Percentiles rank a stretch among this genome's conserved stretches.
phyloP scores from a whole-genome alignment of 2,329 filamentous ascomycete species.

The Colletotrichum cereale region DNA sequence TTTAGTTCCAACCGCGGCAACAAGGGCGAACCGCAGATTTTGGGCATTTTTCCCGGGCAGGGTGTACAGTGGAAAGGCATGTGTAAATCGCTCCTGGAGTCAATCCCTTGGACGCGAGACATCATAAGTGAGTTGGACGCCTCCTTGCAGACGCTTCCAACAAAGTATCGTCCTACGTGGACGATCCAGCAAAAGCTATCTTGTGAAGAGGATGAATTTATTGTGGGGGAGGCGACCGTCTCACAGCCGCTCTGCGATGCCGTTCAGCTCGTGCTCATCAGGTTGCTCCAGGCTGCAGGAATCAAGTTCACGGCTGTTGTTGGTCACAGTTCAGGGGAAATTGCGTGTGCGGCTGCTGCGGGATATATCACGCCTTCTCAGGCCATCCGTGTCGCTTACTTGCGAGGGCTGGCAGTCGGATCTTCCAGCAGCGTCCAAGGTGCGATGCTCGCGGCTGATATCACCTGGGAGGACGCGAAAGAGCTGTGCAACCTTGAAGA shows the following conservation, averaged over 20 bases:
- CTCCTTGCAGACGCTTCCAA: conserved; percentile 40
- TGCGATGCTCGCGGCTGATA: conserved; percentile 44
- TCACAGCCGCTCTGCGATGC: conserved; percentile 39
- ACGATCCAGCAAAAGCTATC: conserved; percentile 43
- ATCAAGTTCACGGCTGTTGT: conserved; percentile 53
- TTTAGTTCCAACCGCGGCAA: background rate
- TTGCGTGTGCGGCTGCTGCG: conserved; percentile 62
- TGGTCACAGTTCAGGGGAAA: conserved; percentile 65
- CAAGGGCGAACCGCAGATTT: background rate
- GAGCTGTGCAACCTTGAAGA: conserved; percentile 20
- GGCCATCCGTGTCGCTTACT: conserved; percentile 45
- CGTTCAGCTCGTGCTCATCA: conserved; percentile 44
- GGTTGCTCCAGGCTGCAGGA: conserved; percentile 46
- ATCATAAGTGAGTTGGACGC: conserved; percentile 44
- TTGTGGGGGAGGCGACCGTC: conserved; percentile 42
- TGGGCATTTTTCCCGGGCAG: conserved; percentile 50
- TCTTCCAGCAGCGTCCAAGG: conserved; percentile 37
- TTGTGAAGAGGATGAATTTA: conserved; percentile 36
- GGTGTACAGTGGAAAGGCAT: conserved; percentile 49
- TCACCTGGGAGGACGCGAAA: conserved; percentile 39
- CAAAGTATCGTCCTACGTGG: conserved; percentile 45
- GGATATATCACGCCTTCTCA: conserved; percentile 51
- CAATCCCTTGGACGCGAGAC: conserved; percentile 21
- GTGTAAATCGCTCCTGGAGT: conserved; percentile 37
- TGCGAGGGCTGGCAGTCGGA: conserved; percentile 36